Base-by-base conservation (phyloP, 23 red algal genomes). In the Gracilaria gracilis region DNA sequence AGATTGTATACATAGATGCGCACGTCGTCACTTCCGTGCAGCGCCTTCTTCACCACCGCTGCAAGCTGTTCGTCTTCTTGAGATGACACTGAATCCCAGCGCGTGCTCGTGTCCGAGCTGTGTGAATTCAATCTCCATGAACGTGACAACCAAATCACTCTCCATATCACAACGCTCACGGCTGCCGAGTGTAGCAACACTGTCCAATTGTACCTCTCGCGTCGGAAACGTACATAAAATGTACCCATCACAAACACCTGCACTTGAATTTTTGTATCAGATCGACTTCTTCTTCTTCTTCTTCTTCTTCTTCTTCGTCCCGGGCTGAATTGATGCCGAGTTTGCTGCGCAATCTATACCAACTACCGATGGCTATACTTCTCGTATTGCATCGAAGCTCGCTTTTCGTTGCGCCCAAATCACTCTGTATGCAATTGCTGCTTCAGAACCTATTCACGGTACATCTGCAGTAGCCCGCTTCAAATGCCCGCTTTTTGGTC, bases 1-100 rank as follows among this genome's bases (percentile, higher is more conserved):
- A 96, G 66, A 44, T 96, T 79, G 82, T 93, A 93, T 35, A 86
- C 69, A 34, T 86, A 93, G 17, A 93, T 65, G 21, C 72, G 72
- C 38, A 77, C 72, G 0, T 77, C 39, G 2, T 27, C 0, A 31
- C 72, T 77, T 24, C 4, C 40, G 1, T 50, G 38, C 7, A 50
- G 7, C 12, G 72, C 72, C 9, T 51, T 77, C 23, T 46, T 25
- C 0, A 77, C 23, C 4, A 77, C 19, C 0, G 27, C 50, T 25
- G 72, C 32, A 34, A 19, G 32, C 38, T 37, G 64, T 20, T 69
- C 32, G 19, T 69, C 61, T 5, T 28, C 61, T 32, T 5, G 64
- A 55, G 17, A 5, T 33, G 25, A 38, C 32, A 20, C 1, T 8
- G 29, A 20, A 9, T 37, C 32, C 31, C 9, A 34, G 16, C 1